phyloP scores from a whole-genome alignment of 75 land plant genomes.

The Adiantum capillusveneris region DNA sequence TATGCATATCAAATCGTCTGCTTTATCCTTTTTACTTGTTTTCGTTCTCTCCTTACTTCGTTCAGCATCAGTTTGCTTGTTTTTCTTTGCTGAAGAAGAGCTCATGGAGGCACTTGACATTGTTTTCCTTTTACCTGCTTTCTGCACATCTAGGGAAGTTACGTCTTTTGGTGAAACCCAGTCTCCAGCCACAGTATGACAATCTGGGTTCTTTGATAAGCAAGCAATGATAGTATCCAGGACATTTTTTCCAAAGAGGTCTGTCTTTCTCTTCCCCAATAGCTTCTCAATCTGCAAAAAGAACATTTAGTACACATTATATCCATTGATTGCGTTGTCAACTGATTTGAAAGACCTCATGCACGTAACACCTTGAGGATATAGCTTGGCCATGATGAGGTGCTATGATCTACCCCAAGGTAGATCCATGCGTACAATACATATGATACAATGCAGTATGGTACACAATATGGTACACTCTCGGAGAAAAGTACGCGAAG shows the following conservation, averaged over 20 bases:
- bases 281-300: constrained; percentile 70
- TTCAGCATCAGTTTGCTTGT: neutral
- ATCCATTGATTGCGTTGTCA: no score
- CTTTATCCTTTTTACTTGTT: neutral
- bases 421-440: neutral
- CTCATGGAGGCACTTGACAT: neutral
- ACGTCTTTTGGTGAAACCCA: constrained; percentile 33
- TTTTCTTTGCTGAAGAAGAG: neutral
- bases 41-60: neutral
- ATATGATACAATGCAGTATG: neutral
- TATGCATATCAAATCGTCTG: neutral
- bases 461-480: neutral
- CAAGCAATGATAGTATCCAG: constrained; percentile 40
- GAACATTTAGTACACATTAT: no score
- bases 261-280: constrained; percentile 70
- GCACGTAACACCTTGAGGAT: neutral
- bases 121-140: neutral
- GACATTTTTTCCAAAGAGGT: constrained; percentile 65
- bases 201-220: constrained; percentile 20
- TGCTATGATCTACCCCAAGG: neutral
- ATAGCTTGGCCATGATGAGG: neutral
- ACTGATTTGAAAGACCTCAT: neutral
- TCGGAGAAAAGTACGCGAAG: no score
- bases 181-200: constrained; percentile 8
- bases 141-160: neutral